phyloP scores from a whole-genome alignment of 257 asterid species.

The Craterostigma plantagineum region DNA sequence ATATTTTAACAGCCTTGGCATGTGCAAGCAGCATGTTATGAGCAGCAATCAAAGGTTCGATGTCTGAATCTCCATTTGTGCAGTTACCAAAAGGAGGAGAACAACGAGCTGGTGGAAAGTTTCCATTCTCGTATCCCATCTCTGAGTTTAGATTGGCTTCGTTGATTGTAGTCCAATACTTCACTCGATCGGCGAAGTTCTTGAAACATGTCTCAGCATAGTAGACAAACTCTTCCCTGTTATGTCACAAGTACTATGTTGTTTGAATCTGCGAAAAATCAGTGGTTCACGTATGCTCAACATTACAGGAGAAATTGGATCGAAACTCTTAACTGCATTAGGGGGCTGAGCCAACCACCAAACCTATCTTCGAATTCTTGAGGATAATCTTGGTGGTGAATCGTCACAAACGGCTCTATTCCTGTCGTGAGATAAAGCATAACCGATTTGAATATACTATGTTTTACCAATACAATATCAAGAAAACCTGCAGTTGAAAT shows the following conservation, averaged over 20 bases:
- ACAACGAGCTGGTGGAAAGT: constrained; percentile 49
- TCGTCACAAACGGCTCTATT: constrained; percentile 59
- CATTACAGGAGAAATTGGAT: neutral
- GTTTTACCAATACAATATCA: neutral
- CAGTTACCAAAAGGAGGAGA: constrained; percentile 65
- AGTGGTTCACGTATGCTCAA: neutral
- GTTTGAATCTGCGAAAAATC: neutral
- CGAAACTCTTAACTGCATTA: constrained; percentile 36
- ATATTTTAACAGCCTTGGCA: constrained; percentile 52
- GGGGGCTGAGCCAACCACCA: constrained; percentile 67
- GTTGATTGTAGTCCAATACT: constrained; percentile 45
- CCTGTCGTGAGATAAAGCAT: constrained; percentile 19
- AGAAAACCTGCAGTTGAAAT: neutral
- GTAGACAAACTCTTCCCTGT: constrained; percentile 47
- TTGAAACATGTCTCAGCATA: constrained; percentile 44
- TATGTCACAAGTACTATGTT: constrained; percentile 11
- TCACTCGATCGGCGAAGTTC: constrained; percentile 44
- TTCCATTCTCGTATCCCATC: constrained; percentile 25
- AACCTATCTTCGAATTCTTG: constrained; percentile 53
- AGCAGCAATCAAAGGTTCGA: constrained; percentile 42
- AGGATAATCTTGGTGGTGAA: constrained; percentile 56
- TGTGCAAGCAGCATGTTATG: constrained; percentile 66
- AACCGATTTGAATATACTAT: too few relatives aligned
- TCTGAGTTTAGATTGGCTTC: constrained; percentile 41
- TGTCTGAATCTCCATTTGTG: constrained; percentile 48